Evolutionary conservation across 331 rosid genomes (phyloP).

Genomic region (Dryas integrifolia): DNA sequence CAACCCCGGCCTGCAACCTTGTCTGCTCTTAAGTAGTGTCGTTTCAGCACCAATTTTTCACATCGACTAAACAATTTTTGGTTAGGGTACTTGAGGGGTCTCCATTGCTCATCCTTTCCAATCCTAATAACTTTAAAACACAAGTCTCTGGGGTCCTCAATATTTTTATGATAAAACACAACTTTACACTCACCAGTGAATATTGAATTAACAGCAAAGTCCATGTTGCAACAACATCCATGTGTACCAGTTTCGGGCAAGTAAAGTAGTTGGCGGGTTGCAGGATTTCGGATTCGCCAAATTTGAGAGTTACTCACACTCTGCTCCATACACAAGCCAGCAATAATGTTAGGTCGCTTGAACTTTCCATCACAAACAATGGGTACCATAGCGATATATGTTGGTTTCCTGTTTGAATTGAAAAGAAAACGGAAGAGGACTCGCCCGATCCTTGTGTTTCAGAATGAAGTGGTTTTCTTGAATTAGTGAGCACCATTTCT

Average conservation of each 20-base stretch:
- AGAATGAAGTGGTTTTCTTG: slow-evolving; percentile 6
- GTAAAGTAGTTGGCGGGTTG: slow-evolving; percentile 10
- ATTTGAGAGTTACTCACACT: neutral
- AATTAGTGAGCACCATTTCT: slow-evolving; percentile 4
- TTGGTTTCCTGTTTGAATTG: neutral
- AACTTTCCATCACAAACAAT: neutral
- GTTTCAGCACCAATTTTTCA: neutral
- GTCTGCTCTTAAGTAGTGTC: too few relatives aligned
- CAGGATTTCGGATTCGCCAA: slow-evolving; percentile 7
- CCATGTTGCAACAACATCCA: too few relatives aligned
- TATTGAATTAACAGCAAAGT: neutral
- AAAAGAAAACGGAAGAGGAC: neutral
- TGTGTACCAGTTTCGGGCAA: neutral
- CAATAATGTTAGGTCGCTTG: too few relatives aligned
- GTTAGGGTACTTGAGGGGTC: slow-evolving; percentile 1
- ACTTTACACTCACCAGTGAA: neutral
- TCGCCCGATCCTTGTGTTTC: neutral
- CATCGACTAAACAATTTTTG: neutral
- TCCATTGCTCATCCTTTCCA: slow-evolving; percentile 6
- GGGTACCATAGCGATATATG: neutral
- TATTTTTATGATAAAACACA: too few relatives aligned
- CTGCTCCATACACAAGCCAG: neutral
- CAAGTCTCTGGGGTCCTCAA: too few relatives aligned
- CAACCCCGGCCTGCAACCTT: too few relatives aligned
- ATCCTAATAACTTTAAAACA: neutral